Evolutionary conservation across 768 basidiomycete species (phyloP).

Genomic region (Cyclocybe aegerita): DNA sequence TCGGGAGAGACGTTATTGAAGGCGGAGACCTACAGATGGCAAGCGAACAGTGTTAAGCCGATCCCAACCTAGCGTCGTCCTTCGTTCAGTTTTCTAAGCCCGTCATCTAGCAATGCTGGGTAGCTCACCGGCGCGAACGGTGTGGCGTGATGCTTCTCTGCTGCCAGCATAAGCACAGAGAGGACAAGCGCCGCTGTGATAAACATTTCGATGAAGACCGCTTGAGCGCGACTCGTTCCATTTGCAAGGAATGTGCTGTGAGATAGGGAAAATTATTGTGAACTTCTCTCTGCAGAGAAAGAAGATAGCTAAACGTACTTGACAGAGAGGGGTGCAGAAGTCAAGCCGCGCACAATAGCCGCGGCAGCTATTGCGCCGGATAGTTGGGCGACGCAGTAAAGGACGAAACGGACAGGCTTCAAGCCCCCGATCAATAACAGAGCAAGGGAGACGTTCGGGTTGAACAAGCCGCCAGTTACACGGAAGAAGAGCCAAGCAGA

Average conservation of each 20-base stretch:
- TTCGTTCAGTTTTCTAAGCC: conserved; percentile 21
- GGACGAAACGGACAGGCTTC: conserved; percentile 51
- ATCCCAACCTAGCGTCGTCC: conserved; percentile 52
- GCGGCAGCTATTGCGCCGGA: conserved; percentile 59
- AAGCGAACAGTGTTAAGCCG: conserved; percentile 62
- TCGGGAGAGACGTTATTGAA: background rate
- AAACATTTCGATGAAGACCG: conserved; percentile 73
- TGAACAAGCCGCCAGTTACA: conserved; percentile 63
- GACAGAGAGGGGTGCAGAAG: conserved; percentile 52
- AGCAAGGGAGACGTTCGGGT: conserved; percentile 60
- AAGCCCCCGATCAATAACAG: conserved; percentile 58
- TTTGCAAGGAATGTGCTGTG: conserved; percentile 46
- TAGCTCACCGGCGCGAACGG: conserved; percentile 63
- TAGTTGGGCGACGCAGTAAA: conserved; percentile 64
- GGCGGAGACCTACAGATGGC: conserved; percentile 49
- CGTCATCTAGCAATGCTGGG: background rate
- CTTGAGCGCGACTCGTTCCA: conserved; percentile 53
- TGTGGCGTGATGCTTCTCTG: conserved; percentile 65
- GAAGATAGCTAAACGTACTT: conserved; percentile 38
- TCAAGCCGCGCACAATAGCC: conserved; percentile 52
- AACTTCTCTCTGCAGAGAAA: conserved; percentile 4
- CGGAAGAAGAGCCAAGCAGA: conserved; percentile 71
- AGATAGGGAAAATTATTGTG: background rate
- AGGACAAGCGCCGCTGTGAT: conserved; percentile 58
- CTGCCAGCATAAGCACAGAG: conserved; percentile 71